These are phyloP conservation scores for Suillus weaverae DNA, from an alignment of 768 basidiomycete species.

Conservation along the genomic window DNA sequence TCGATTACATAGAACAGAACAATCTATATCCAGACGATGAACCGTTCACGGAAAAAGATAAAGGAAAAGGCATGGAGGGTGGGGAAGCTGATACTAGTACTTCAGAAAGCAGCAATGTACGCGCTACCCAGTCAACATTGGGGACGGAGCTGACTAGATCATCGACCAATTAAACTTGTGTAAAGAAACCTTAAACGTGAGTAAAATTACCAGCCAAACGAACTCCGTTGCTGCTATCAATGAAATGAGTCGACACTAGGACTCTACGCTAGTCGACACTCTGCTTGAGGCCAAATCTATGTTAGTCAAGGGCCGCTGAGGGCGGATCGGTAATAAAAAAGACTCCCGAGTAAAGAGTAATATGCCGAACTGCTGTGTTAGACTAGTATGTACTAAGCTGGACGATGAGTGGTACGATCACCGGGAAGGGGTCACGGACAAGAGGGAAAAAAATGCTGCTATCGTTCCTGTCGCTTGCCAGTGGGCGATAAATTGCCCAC, in stretches of 20 bases:
- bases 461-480: neutral
- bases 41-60: slow-evolving; percentile 32
- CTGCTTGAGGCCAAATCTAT: neutral
- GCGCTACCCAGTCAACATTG: neutral
- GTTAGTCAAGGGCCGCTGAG: neutral
- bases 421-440: neutral
- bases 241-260: neutral
- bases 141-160: neutral
- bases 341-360: neutral
- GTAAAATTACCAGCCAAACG: neutral
- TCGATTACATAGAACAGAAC: slow-evolving; percentile 91
- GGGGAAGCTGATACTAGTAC: neutral
- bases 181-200: neutral
- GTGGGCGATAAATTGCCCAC: neutral
- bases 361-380: neutral
- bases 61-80: slow-evolving; percentile 36
- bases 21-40: slow-evolving; percentile 72
- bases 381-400: neutral
- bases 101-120: neutral
- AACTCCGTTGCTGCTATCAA: neutral
- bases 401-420: neutral
- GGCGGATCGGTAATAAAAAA: neutral
- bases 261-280: neutral
- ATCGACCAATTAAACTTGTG: neutral
- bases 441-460: neutral